phyloP scores from a whole-genome alignment of 2,329 filamentous ascomycete species.

The Xylariaceae sp. region DNA sequence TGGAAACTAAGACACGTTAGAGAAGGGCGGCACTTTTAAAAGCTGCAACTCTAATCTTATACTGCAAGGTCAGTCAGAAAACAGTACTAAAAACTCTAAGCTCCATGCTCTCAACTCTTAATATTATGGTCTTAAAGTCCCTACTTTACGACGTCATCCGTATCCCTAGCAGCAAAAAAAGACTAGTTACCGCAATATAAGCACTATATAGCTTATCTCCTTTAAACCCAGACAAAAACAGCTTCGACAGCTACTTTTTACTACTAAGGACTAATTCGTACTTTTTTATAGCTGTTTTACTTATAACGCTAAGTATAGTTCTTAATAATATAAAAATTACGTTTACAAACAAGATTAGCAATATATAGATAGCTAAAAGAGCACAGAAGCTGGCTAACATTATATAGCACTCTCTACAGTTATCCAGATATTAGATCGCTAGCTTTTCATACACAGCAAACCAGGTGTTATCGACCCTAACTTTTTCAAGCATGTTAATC shows the following conservation, averaged over 20 bases:
- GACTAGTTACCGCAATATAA: not conserved
- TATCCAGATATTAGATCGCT: not conserved
- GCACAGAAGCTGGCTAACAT: not conserved
- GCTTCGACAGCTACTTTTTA: not conserved
- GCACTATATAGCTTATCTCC: not conserved
- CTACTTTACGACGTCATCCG: not conserved
- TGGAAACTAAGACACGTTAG: not conserved
- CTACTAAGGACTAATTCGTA: not conserved
- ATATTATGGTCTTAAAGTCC: not conserved
- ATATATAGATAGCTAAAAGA: not conserved
- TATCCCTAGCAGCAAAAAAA: not conserved
- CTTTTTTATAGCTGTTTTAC: not conserved
- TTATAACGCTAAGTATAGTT: not conserved
- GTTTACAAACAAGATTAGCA: not conserved
- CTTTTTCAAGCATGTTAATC: not conserved
- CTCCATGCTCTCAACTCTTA: not conserved
- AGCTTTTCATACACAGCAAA: not conserved
- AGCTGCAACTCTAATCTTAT: not conserved
- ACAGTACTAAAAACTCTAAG: not conserved
- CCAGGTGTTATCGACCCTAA: not conserved
- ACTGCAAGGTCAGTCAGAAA: not conserved
- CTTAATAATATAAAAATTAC: not conserved
- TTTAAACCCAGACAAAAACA: not conserved
- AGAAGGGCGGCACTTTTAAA: not conserved
- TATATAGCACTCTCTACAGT: not conserved